Evolutionary conservation across 2,329 filamentous ascomycete genomes (phyloP).

Genomic region (Apiospora sp.): DNA sequence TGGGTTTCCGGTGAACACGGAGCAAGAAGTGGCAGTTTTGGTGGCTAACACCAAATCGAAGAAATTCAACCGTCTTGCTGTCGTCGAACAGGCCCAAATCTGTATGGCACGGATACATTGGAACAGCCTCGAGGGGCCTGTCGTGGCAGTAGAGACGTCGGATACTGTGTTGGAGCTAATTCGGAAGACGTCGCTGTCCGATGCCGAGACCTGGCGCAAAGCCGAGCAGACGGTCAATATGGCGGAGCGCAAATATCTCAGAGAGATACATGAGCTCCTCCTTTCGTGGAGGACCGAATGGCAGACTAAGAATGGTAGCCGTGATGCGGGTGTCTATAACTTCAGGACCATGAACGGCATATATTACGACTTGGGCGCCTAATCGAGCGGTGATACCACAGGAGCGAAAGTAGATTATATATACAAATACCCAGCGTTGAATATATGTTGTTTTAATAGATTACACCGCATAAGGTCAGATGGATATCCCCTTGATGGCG

Average conservation of each 20-base stretch:
- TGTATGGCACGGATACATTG: constrained; percentile 70
- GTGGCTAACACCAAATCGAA: constrained; percentile 84
- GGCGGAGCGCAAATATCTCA: constrained; percentile 81
- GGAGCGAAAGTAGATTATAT: background rate
- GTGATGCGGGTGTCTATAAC: constrained; percentile 90
- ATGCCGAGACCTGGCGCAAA: constrained; percentile 83
- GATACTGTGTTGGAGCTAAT: constrained; percentile 84
- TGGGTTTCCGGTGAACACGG: constrained; percentile 47
- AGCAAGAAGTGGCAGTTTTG: constrained; percentile 85
- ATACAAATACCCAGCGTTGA: background rate
- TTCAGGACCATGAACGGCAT: constrained; percentile 85
- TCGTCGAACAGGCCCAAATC: constrained; percentile 79
- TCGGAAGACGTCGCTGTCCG: constrained; percentile 75
- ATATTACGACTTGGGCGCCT: constrained; percentile 79
- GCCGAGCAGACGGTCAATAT: constrained; percentile 81
- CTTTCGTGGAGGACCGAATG: constrained; percentile 67
- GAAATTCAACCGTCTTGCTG: constrained; percentile 87
- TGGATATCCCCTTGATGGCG: too few relatives aligned
- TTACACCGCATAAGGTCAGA: background rate
- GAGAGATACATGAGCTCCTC: constrained; percentile 82
- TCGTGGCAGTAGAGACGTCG: constrained; percentile 87
- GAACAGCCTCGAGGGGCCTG: constrained; percentile 77
- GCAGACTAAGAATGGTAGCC: constrained; percentile 60
- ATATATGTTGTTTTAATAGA: background rate
- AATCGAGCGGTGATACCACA: background rate